Base-by-base conservation (phyloP, 176 grass and related monocot genomes). In the barley (Hordeum vulgare) region DNA sequence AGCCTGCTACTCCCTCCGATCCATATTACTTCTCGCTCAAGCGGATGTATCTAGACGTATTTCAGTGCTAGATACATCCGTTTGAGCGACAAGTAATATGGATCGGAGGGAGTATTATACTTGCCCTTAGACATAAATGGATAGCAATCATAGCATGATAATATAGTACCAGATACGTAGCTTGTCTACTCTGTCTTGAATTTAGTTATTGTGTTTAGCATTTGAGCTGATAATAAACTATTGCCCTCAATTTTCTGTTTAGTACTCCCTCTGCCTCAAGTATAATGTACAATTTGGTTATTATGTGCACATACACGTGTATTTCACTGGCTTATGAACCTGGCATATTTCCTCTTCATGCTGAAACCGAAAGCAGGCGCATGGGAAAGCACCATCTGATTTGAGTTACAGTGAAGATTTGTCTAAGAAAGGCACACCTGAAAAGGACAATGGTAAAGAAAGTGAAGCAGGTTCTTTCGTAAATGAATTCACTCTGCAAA, bases 381-480 rank as follows among this genome's bases (percentile, higher is more conserved):
- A 77, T 83, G 83, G 58, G 53, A 79, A 78, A 80, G 84, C 20
- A 41, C 81, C 84, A 58, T 81, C 82, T 64, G 86, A 59, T 75
- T 90, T 87, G 24, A 93, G 83, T 24, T 56, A 87, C 71, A 83
- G 80, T 88, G 93, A 95, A 85, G 96, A 91, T 54, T 95, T 93
- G 89, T 82, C 80, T 67, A 90, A 85, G 45, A 87, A 88, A 59
- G 60, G 42, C 71, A 76, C 85, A 80, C 35, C 68, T 5, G 68
- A 62, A 71, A 74, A 77, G 58, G 23, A 75, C 53, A 53, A 66
- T 70, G 89, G 70, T 80, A 87, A 89, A 54, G 56, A 47, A 79
- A 87, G 47, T 33, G 71, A 77, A 85, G 56, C 24, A 68, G 83
- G 37, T 29, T 61, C 45, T 29, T 85, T 75, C 42, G 60, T 10